Percentiles rank a stretch among this genome's conserved stretches.
Evolutionary conservation across 1,284 basidiomycete genomes (phyloP).

Genomic region (Anthracocystis setariae): DNA sequence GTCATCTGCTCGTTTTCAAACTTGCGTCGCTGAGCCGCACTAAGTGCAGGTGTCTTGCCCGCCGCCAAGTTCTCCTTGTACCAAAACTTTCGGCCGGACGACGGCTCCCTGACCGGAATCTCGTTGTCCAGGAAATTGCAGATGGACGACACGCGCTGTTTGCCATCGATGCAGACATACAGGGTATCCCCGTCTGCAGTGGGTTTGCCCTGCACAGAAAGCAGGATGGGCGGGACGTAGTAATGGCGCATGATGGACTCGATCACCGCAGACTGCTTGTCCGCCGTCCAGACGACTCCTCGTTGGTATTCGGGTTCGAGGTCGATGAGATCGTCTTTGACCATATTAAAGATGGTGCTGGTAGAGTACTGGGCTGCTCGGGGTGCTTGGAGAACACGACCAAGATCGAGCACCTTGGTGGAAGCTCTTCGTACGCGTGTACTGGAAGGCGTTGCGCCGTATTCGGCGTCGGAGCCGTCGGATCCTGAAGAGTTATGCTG

Average conservation of each 20-base stretch:
- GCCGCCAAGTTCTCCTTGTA: slow-evolving; percentile 31
- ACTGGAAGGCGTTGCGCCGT: slow-evolving; percentile 3
- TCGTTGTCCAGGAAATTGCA: slow-evolving; percentile 44
- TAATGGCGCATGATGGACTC: slow-evolving; percentile 55
- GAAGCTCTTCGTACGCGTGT: slow-evolving; percentile 23
- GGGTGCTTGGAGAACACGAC: slow-evolving; percentile 30
- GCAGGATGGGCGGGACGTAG: slow-evolving; percentile 55
- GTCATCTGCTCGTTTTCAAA: slow-evolving; percentile 54
- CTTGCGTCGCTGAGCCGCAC: slow-evolving; percentile 32
- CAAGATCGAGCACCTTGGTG: slow-evolving; percentile 51
- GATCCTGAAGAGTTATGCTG: slow-evolving; percentile 15
- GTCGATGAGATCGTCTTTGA: slow-evolving; percentile 43
- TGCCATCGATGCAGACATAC: slow-evolving; percentile 58
- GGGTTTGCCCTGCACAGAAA: slow-evolving; percentile 26
- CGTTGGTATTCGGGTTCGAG: slow-evolving; percentile 59
- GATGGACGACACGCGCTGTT: slow-evolving; percentile 55
- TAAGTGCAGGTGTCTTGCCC: slow-evolving; percentile 31
- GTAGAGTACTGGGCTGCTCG: slow-evolving; percentile 37
- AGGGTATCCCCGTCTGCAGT: slow-evolving; percentile 8
- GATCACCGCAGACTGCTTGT: slow-evolving; percentile 55
- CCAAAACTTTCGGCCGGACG: slow-evolving; percentile 32
- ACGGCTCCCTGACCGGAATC: slow-evolving; percentile 43
- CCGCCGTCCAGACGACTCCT: slow-evolving; percentile 47
- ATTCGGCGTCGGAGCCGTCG: slow-evolving; percentile 21
- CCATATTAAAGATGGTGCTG: slow-evolving; percentile 27